A percentile compares a stretch with the other conserved stretches of the same genome.
These are phyloP conservation scores for Triticum urartu DNA, from an alignment of 176 grass and related monocot species.

Conservation along the genomic window DNA sequence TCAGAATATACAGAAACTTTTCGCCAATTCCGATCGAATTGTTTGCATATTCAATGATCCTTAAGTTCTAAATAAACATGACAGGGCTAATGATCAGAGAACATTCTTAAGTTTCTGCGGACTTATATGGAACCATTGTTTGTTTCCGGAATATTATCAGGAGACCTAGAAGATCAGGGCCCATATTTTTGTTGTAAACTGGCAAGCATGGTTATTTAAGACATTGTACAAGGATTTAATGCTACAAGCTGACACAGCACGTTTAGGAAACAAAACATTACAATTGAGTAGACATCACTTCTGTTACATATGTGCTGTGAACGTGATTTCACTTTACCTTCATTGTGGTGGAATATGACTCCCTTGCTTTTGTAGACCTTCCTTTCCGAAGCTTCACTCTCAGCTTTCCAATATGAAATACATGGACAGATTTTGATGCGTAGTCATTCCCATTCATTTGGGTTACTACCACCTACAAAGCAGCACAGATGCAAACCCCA, in stretches of 20 bases:
- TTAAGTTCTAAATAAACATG: not conserved
- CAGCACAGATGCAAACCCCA: not conserved
- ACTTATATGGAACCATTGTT: not conserved
- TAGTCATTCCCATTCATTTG: constrained; percentile 88
- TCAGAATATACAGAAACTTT: not conserved
- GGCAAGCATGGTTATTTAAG: not conserved
- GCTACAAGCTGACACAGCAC: not conserved
- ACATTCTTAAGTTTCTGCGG: not conserved
- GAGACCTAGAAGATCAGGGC: not conserved
- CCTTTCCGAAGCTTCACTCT: constrained; percentile 88
- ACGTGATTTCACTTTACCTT: constrained; percentile 54
- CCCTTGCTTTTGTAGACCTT: constrained; percentile 86
- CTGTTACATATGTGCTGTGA: not conserved
- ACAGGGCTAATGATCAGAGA: not conserved
- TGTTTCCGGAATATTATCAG: constrained; percentile 3
- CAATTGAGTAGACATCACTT: not conserved
- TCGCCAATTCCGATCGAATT: not conserved
- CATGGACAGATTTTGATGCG: constrained; percentile 69
- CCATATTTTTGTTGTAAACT: not conserved
- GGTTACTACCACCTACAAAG: constrained; percentile 68
- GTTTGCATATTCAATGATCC: not conserved
- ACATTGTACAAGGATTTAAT: not conserved
- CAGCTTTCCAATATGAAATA: constrained; percentile 79
- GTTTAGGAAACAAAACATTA: not conserved
- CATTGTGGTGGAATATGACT: constrained; percentile 83